These are phyloP conservation scores for Cylindrotheca closterium DNA, from an alignment of 108 stramenopile genomes.

Conservation along the genomic window DNA sequence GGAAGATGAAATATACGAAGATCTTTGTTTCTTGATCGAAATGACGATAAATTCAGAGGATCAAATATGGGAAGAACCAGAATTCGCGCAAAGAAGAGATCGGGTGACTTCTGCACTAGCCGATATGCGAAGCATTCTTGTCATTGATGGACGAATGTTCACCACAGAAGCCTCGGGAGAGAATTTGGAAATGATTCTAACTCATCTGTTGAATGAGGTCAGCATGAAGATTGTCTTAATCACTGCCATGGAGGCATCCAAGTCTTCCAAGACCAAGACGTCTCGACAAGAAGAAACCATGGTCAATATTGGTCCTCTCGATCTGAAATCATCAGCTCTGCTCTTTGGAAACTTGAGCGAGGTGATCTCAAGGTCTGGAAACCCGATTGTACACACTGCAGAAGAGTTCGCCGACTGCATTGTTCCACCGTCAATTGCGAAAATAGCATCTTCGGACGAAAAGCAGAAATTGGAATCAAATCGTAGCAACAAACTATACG, in stretches of 20 bases:
- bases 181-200: slow-evolving; percentile 28
- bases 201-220: slow-evolving; percentile 25
- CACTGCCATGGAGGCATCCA: slow-evolving; percentile 19
- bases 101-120: slow-evolving; percentile 23
- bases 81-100: slow-evolving; percentile 20
- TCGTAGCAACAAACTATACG: slow-evolving; percentile 22
- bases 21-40: slow-evolving; percentile 22
- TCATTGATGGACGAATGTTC: slow-evolving; percentile 36
- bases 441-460: slow-evolving; percentile 3
- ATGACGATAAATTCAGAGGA: slow-evolving; percentile 22
- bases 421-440: slow-evolving; percentile 17
- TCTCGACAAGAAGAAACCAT: slow-evolving; percentile 32
- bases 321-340: slow-evolving; percentile 20
- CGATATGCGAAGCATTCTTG: slow-evolving; percentile 22
- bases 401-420: slow-evolving; percentile 25
- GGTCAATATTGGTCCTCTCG: slow-evolving; percentile 21
- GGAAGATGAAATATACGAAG: slow-evolving; percentile 27
- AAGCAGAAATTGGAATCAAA: slow-evolving; percentile 8
- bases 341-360: slow-evolving; percentile 16
- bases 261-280: slow-evolving; percentile 11
- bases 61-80: slow-evolving; percentile 33
- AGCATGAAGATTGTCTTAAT: slow-evolving; percentile 33
- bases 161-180: slow-evolving; percentile 25
- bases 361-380: slow-evolving; percentile 3
- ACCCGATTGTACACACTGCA: slow-evolving; percentile 11